A percentile compares a stretch with the other conserved stretches of the same genome.
Evolutionary conservation across 2,329 filamentous ascomycete genomes (phyloP).

Genomic region (Ceratocystis cubensis): DNA sequence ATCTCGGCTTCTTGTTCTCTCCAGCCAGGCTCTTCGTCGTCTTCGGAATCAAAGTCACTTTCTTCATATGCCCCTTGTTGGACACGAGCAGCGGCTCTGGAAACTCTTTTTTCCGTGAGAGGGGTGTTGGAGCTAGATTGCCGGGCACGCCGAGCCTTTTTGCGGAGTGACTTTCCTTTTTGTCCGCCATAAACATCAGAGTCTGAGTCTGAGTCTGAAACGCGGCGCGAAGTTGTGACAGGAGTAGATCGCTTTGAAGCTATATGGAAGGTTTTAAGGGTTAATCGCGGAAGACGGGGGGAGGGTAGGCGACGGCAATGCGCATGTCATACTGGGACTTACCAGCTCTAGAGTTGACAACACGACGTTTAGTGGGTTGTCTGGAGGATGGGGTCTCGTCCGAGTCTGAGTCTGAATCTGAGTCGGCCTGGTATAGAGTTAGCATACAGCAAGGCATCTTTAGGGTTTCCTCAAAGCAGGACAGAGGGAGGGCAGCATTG

Average conservation of each 20-base stretch:
- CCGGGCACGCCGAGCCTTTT: conserved; percentile 64
- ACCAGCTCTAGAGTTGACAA: conserved; percentile 53
- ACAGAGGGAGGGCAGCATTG: conserved; percentile 8
- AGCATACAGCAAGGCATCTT: conserved; percentile 2
- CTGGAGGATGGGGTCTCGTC: conserved; percentile 49
- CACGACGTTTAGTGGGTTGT: conserved; percentile 55
- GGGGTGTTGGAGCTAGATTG: conserved; percentile 55
- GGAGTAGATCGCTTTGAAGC: conserved; percentile 51
- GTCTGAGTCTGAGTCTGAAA: conserved; percentile 54
- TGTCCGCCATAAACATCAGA: conserved; percentile 71
- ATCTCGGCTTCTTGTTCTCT: conserved; percentile 53
- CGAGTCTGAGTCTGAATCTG: conserved; percentile 46
- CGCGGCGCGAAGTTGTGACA: conserved; percentile 30
- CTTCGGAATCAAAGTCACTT: conserved; percentile 52
- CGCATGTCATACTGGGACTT: conserved; percentile 27
- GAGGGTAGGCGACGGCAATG: background rate
- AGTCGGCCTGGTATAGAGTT: conserved; percentile 34
- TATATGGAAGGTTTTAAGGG: conserved; percentile 25
- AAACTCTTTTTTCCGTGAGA: conserved; percentile 78
- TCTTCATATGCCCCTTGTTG: conserved; percentile 52
- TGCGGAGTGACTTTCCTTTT: conserved; percentile 54
- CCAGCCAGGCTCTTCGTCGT: conserved; percentile 47
- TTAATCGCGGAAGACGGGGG: conserved; percentile 21
- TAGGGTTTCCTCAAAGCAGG: background rate
- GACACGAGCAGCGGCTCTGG: conserved; percentile 68